These are phyloP conservation scores for Leccinum pallidistipes DNA, from an alignment of 1,284 basidiomycete species.

Conservation along the genomic window DNA sequence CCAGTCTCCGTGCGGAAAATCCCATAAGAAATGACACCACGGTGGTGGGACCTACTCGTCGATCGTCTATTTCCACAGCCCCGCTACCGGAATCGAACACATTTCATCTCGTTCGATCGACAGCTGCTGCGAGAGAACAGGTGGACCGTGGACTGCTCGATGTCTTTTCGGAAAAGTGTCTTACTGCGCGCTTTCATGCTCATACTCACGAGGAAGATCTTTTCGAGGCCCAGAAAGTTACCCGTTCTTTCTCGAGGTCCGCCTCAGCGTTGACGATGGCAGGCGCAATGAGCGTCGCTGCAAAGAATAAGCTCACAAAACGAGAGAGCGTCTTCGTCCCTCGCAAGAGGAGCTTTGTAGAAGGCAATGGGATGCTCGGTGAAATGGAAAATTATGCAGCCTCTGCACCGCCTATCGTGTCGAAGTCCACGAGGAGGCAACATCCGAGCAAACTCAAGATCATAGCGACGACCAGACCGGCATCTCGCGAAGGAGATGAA, in stretches of 20 bases:
- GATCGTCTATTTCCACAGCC: conserved; percentile 51
- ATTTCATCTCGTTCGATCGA: conserved; percentile 69
- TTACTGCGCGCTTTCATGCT: conserved; percentile 61
- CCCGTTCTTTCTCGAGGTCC: conserved; percentile 44
- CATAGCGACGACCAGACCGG: conserved; percentile 30
- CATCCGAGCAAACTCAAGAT: conserved; percentile 49
- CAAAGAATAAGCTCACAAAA: conserved; percentile 57
- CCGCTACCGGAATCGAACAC: conserved; percentile 54
- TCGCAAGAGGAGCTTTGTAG: conserved; percentile 48
- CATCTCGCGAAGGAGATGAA: conserved; percentile 27
- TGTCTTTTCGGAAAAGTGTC: conserved; percentile 63
- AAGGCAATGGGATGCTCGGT: conserved; percentile 20
- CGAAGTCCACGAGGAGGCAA: conserved; percentile 35
- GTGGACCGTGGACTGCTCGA: conserved; percentile 70
- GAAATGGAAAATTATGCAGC: conserved; percentile 25
- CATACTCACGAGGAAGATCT: conserved; percentile 60
- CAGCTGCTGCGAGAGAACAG: conserved; percentile 62
- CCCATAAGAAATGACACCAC: conserved; percentile 17
- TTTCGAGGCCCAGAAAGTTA: conserved; percentile 53
- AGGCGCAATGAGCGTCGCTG: conserved; percentile 48
- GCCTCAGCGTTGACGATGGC: conserved; percentile 55
- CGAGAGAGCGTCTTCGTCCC: conserved; percentile 68
- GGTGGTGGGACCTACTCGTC: conserved; percentile 43
- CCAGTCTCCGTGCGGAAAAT: conserved; percentile 12
- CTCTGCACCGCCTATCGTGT: not conserved